Percentiles rank a stretch among this genome's conserved stretches.
These are phyloP conservation scores for Geranium incanum DNA, from an alignment of 441 rosid genomes.

Conservation along the genomic window DNA sequence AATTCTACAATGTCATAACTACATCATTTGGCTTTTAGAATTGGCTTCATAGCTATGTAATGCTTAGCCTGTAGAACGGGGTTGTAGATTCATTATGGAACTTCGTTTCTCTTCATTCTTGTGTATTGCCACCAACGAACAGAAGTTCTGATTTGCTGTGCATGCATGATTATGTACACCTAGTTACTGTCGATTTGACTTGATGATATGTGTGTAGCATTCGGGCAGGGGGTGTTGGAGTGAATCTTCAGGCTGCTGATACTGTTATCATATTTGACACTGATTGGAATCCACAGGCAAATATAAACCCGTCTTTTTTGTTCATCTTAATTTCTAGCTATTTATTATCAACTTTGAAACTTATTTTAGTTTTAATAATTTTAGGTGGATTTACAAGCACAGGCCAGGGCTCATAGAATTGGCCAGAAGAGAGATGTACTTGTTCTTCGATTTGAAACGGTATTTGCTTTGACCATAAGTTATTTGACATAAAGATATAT, in stretches of 20 bases:
- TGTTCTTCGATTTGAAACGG: constrained; percentile 93
- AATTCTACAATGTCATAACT: not conserved
- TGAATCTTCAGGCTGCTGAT: constrained; percentile 96
- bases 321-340: not conserved
- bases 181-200: constrained; percentile 24
- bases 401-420: constrained; percentile 94
- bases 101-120: not conserved
- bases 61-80: not conserved
- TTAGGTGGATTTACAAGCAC: constrained; percentile 97
- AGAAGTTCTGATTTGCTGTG: not conserved
- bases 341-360: constrained; percentile 13
- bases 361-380: constrained; percentile 10
- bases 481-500: constrained; percentile 4
- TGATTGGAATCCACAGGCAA: constrained; percentile 95
- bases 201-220: constrained; percentile 42
- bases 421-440: constrained; percentile 97
- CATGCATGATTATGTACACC: constrained; percentile 12
- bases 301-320: constrained; percentile 20
- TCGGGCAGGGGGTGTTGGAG: constrained; percentile 98
- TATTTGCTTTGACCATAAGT: constrained; percentile 22
- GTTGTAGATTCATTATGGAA: not conserved
- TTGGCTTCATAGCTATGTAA: not conserved
- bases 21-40: not conserved
- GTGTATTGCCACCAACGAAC: not conserved
- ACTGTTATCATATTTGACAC: constrained; percentile 91